Conservation (phyloP, 148 eudicot genomes). For the Amaranthus cruentus region DNA sequence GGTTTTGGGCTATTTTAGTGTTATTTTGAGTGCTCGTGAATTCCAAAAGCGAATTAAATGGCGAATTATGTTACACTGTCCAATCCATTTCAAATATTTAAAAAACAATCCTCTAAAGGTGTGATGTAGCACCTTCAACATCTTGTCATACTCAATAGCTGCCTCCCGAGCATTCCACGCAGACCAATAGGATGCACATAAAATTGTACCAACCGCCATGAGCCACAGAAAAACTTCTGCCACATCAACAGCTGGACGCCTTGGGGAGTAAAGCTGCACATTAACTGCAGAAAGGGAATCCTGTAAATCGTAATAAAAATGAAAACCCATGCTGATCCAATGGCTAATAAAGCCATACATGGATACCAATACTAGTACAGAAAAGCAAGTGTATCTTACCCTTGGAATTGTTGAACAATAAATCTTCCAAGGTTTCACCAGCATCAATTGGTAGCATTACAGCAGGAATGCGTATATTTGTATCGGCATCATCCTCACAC, state of each 20-base stretch:
- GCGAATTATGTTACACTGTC: background rate
- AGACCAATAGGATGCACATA: conserved; percentile 98
- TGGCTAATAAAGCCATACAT: conserved; percentile 8
- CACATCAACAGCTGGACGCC: conserved; percentile 81
- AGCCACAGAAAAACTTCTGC: conserved; percentile 99
- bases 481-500: conserved; percentile 77
- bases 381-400: conserved; percentile 39
- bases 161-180: conserved; percentile 94
- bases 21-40: too few relatives aligned
- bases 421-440: conserved; percentile 52
- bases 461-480: conserved; percentile 69
- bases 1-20: too few relatives aligned
- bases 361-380: background rate
- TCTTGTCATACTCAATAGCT: conserved; percentile 78
- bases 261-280: conserved; percentile 93
- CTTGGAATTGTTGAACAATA: conserved; percentile 46
- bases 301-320: conserved; percentile 33
- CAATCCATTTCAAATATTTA: background rate
- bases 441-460: conserved; percentile 91
- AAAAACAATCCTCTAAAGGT: background rate
- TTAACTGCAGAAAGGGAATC: conserved; percentile 62
- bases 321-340: conserved; percentile 22
- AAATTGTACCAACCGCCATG: conserved; percentile 91
- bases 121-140: conserved; percentile 53
- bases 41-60: too few relatives aligned